Base-by-base conservation (phyloP, 495 filamentous ascomycete genomes). In the Penicillium bovifimosum region DNA sequence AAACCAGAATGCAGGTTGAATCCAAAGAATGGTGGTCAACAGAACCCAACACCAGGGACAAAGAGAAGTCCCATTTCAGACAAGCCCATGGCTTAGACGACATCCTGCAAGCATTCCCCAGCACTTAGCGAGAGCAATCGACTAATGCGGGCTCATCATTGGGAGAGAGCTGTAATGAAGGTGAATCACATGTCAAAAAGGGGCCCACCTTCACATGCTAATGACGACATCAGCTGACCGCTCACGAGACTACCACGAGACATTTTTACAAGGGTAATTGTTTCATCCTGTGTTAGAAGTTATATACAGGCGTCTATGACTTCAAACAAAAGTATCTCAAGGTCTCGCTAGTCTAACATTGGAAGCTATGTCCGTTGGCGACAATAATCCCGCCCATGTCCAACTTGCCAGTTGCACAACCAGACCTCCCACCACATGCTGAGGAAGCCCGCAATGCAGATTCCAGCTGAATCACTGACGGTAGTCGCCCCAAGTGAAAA, bases 401-500 rank as follows among this genome's bases (percentile, higher is more conserved):
- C 66, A 47, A 91, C 84, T 68, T 96, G 91, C 78, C 82, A 95
- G 40, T 76, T 74, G 66, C 93, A 98, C 29, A 98, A 67, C 69
- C 77, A 80, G 7, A 86, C 80, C 72, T 96, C 92, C 71, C 96
- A 76, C n/a, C 68, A 78, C 84, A 96, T 87, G 41, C 89, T 81
- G 2, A 96, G 41, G 38, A 98, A 88, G 0, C 89, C 87, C 1
- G 93, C 92, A 24, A 96, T 78, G 64, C 87, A 95, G 36, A 98
- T 95, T 0, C 93, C 93, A 0, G 73, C 92, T 27, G 86, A 90
- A 66, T 98, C 93, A 66, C 90, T 95, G 35, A 96, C 93, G 39
- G 86, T 95, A 14, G 88, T 90, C 0, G 91, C 93, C 2, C 86
- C 84, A 2, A 98, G 72, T 41, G 87, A 91, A 62, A 96, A 96